Percentiles rank a stretch among this genome's conserved stretches.
Conservation (phyloP, 768 basidiomycete genomes). For the Phaeotremella skinneri region DNA sequence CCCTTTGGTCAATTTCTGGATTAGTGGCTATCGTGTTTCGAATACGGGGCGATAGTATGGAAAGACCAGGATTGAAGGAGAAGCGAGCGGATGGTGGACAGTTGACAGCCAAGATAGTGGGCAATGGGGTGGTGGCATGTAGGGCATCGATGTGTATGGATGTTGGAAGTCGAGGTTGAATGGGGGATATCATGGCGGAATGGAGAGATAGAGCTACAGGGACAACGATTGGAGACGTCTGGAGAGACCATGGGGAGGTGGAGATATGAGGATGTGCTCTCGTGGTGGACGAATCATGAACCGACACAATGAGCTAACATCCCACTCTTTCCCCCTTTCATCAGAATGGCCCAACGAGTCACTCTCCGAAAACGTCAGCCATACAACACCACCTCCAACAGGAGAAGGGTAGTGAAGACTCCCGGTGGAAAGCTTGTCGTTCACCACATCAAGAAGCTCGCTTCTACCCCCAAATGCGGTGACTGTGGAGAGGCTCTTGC, state of each 20-base stretch:
- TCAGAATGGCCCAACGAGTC: conserved; percentile 93
- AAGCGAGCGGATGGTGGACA: no score
- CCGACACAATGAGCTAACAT: background rate
- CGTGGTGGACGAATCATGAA: background rate
- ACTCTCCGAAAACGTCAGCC: conserved; percentile 97
- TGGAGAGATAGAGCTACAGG: no score
- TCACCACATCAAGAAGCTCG: conserved; percentile 95
- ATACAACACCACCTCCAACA: conserved; percentile 94
- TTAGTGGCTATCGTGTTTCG: no score
- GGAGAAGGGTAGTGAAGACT: conserved; percentile 92
- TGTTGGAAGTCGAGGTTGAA: no score
- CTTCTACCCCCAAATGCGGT: conserved; percentile 89
- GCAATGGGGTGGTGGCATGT: no score
- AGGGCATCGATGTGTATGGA: no score
- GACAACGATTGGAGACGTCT: no score
- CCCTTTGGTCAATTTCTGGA: no score
- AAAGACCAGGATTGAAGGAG: no score
- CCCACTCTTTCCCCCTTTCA: background rate
- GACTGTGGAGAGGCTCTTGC: conserved; percentile 93
- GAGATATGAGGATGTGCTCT: background rate
- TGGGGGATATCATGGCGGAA: no score
- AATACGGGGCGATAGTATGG: no score
- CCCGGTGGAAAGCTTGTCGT: conserved; percentile 98
- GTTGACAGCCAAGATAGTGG: no score
- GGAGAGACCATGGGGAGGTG: background rate